phyloP scores from a whole-genome alignment of 768 basidiomycete species.

The Brasilioporus rufonigricans region DNA sequence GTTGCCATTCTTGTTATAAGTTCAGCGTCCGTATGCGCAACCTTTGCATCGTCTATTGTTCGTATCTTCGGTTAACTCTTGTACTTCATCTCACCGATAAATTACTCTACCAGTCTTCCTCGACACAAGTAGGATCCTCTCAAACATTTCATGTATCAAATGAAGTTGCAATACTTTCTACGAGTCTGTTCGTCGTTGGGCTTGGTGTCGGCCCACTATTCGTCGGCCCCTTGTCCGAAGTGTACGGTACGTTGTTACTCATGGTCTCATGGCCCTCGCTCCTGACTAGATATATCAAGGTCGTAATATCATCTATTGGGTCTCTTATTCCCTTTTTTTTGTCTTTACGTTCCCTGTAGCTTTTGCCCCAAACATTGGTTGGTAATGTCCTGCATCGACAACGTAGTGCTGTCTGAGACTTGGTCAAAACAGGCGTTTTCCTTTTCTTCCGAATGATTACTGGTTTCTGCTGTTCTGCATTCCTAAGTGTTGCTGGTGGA shows the following conservation, averaged over 20 bases:
- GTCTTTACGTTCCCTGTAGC: not conserved
- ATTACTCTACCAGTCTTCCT: not conserved
- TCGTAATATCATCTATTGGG: not conserved
- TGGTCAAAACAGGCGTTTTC: not conserved
- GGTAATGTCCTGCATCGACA: not conserved
- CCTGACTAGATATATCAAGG: not conserved
- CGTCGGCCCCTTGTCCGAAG: not conserved
- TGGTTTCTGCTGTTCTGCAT: constrained; percentile 55
- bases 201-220: not conserved
- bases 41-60: not conserved
- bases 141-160: not conserved
- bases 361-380: not conserved
- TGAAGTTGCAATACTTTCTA: not conserved
- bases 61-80: not conserved
- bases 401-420: not conserved
- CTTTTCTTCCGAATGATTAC: constrained; percentile 17
- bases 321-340: not conserved
- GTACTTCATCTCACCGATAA: not conserved
- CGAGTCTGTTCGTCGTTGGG: not conserved
- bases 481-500: constrained; percentile 62
- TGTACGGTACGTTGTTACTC: not conserved
- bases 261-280: not conserved
- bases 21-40: not conserved
- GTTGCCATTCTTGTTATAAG: not conserved
- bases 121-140: not conserved